Percentiles rank a stretch among this genome's conserved stretches.
Conservation (phyloP, 805 yeast species). For the Saccharomycopsis oosterbeekiorum region DNA sequence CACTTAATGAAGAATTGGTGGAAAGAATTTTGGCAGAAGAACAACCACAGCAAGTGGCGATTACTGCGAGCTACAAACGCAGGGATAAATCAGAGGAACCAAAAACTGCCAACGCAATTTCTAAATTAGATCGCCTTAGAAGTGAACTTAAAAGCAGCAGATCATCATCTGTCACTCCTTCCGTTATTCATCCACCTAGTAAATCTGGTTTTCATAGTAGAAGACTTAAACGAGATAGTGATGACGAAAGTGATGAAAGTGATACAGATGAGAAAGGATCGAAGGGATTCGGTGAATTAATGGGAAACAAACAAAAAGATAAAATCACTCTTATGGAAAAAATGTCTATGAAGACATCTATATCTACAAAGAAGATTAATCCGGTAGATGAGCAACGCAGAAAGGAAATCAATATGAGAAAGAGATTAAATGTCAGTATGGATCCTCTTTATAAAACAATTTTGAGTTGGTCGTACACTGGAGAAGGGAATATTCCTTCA, state of each 20-base stretch:
- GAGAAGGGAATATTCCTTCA: constrained; percentile 48
- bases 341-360: constrained; percentile 13
- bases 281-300: constrained; percentile 25
- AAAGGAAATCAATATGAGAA: constrained; percentile 71
- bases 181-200: constrained; percentile 19
- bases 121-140: constrained; percentile 9
- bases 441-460: constrained; percentile 63
- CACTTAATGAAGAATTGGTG: constrained; percentile 44
- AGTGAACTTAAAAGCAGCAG: constrained; percentile 7
- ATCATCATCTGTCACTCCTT: constrained; percentile 24
- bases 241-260: constrained; percentile 7
- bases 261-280: constrained; percentile 9
- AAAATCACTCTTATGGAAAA: constrained; percentile 22
- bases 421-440: constrained; percentile 67
- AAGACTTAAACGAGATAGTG: constrained; percentile 8
- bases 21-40: constrained; percentile 39
- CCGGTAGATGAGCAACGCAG: constrained; percentile 35
- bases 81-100: neutral
- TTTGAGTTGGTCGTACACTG: constrained; percentile 67
- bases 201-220: constrained; percentile 19
- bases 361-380: neutral
- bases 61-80: neutral
- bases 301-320: constrained; percentile 26
- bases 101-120: neutral
- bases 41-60: constrained; percentile 19